Conservation (phyloP, 305 asterid species). For the Rubia peregrina region DNA sequence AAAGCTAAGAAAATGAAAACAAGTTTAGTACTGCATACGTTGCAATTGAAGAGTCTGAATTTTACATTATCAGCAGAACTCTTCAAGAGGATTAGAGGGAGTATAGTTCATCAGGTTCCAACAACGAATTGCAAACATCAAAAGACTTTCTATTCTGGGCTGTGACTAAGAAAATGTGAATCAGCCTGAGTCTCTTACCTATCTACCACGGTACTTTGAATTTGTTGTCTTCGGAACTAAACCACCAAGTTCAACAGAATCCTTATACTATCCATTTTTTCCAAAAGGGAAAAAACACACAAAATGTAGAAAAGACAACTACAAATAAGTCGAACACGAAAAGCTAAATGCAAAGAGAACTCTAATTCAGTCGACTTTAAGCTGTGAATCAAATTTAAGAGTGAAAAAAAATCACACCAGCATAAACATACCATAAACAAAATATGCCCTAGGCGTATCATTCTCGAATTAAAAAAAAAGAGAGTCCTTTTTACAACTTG, state of each 20-base stretch:
- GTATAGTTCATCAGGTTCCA: not conserved
- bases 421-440: not conserved
- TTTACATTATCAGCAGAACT: too few species aligned
- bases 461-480: not conserved
- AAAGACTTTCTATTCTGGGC: not conserved
- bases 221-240: not conserved
- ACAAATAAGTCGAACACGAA: not conserved
- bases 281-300: not conserved
- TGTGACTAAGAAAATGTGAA: not conserved
- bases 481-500: not conserved
- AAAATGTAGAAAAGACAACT: not conserved
- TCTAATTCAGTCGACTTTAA: not conserved
- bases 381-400: not conserved
- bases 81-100: too few species aligned
- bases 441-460: not conserved
- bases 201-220: too few species aligned
- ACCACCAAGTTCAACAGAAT: not conserved
- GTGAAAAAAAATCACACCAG: not conserved
- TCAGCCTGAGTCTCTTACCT: not conserved
- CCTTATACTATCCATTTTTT: not conserved
- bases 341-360: not conserved
- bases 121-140: not conserved
- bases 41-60: too few species aligned
- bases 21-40: too few species aligned
- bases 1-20: too few species aligned